Evolutionary conservation across 495 filamentous ascomycete species (phyloP), one percentile per base, ranked within the genome.

Genomic region (Penicillium paradoxum): DNA sequence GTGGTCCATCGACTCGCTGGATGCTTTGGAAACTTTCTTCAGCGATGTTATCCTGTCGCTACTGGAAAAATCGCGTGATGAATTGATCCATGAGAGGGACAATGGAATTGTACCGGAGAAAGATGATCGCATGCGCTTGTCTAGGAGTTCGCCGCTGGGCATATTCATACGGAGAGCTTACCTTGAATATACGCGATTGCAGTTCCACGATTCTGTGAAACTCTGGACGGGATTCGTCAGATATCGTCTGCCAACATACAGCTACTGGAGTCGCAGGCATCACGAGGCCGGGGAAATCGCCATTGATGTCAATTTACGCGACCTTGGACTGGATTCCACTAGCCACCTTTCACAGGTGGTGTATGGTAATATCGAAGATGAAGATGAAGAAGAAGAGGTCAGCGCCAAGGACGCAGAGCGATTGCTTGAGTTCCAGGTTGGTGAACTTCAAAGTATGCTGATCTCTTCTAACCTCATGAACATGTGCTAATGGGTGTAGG

Each of bases 321-420:
- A 61, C 25, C 58, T 73, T 18, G 63, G 57, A 4, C 45, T 75
- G 30, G 69, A 73, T 51, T 46, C 62, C 5, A 67, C 54, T 13
- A 77, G 73, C 59, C 62, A 74, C 29, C 64, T 85, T 43, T 75
- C 81, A 21, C 74, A 73, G 21, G 75, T 84, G 11, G 77, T 84
- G 0, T 92, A 95, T 59, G 79, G 80, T 52, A 70, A 80, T 62
- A 70, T 87, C 27, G 70, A 76, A 21, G 70, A 74, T 19, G 59
- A 66, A 6, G 72, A 73, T 36, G 65, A 73, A 14, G 70, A 75
- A 29, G 64, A 53, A 18, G 61, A 55, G 27, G 73, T 89, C 42
- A 93, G 89, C 60, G 83, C 82, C 0, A 88, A 95, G 53, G 92
- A 96, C 63, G 78, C 95, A 9, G 89, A 95, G 65, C 82, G 83